Evolutionary conservation across 2,329 filamentous ascomycete genomes (phyloP).

Genomic region (Ceratocystis diversiconidia): DNA sequence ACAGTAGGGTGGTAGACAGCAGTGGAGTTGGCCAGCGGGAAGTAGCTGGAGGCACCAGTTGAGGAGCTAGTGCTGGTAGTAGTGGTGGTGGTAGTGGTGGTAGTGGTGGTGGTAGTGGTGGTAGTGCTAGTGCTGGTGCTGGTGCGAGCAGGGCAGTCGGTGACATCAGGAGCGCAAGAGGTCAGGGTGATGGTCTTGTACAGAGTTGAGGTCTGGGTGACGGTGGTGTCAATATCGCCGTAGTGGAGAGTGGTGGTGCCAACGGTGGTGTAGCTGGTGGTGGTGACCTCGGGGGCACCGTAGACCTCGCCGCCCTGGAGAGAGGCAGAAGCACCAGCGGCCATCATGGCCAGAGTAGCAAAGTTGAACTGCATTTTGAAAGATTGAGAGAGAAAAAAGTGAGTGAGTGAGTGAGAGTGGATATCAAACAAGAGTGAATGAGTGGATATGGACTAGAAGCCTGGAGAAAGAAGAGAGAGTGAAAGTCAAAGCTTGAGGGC

Average conservation of each 20-base stretch:
- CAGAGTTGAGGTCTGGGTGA: conserved; percentile 18
- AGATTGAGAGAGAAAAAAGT: background rate
- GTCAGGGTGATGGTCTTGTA: conserved; percentile 19
- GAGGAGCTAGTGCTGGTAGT: background rate
- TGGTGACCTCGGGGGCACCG: background rate
- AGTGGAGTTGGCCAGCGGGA: conserved; percentile 15
- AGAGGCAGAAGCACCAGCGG: conserved; percentile 9
- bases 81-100: background rate
- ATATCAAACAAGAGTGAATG: conserved; percentile 13
- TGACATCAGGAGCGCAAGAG: conserved; percentile 18
- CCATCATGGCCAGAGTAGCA: conserved; percentile 16
- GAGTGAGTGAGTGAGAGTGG: background rate
- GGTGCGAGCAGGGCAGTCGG: conserved; percentile 17
- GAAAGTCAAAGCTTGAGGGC: background rate
- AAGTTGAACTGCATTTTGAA: conserved; percentile 18
- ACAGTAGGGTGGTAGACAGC: conserved; percentile 3
- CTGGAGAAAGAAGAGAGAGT: background rate
- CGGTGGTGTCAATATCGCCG: conserved; percentile 13
- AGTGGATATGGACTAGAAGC: background rate
- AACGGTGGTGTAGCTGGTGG: conserved; percentile 8
- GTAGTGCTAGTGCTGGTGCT: background rate
- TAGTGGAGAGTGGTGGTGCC: conserved; percentile 4
- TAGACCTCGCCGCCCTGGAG: background rate
- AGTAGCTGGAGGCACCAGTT: conserved; percentile 13
- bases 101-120: background rate